These are phyloP conservation scores for Flammula alnicola DNA, from an alignment of 1,284 basidiomycete species.

Conservation along the genomic window DNA sequence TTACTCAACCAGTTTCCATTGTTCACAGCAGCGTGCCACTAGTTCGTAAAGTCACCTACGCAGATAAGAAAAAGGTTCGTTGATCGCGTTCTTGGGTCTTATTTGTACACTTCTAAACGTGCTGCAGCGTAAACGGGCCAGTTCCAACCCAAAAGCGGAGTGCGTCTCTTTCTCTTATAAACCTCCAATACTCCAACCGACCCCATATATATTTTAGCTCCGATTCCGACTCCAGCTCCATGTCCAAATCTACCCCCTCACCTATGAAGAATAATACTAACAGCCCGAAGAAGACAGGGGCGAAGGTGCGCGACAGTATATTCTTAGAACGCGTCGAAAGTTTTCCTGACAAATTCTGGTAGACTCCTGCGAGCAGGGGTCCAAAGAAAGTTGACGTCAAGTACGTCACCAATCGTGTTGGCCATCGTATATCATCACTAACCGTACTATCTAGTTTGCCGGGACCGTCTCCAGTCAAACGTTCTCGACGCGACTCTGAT, in stretches of 20 bases:
- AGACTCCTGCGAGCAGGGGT: conserved; percentile 21
- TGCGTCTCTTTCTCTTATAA: conserved; percentile 15
- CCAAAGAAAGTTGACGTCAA: conserved; percentile 47
- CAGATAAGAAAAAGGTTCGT: conserved; percentile 46
- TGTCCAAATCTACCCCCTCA: conserved; percentile 15
- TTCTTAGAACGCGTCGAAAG: background rate
- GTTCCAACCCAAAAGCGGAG: conserved; percentile 20
- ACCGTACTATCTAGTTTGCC: conserved; percentile 22
- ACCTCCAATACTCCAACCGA: conserved; percentile 1
- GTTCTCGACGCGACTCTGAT: conserved; percentile 33
- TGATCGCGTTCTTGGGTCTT: conserved; percentile 7
- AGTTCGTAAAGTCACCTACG: conserved; percentile 42
- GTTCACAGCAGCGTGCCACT: conserved; percentile 22
- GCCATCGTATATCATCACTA: background rate
- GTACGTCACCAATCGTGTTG: conserved; percentile 38
- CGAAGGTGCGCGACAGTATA: conserved; percentile 19
- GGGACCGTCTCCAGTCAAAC: conserved; percentile 33
- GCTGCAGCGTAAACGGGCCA: conserved; percentile 19
- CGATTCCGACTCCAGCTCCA: conserved; percentile 22
- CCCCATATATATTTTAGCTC: conserved; percentile 15
- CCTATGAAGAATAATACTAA: conserved; percentile 15
- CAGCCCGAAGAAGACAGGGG: conserved; percentile 14
- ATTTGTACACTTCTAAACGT: conserved; percentile 10
- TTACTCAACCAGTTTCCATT: conserved; percentile 12
- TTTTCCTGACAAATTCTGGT: conserved; percentile 3